These are phyloP conservation scores for Colletotrichum sp. DNA, from an alignment of 2,329 filamentous ascomycete genomes.

Conservation along the genomic window DNA sequence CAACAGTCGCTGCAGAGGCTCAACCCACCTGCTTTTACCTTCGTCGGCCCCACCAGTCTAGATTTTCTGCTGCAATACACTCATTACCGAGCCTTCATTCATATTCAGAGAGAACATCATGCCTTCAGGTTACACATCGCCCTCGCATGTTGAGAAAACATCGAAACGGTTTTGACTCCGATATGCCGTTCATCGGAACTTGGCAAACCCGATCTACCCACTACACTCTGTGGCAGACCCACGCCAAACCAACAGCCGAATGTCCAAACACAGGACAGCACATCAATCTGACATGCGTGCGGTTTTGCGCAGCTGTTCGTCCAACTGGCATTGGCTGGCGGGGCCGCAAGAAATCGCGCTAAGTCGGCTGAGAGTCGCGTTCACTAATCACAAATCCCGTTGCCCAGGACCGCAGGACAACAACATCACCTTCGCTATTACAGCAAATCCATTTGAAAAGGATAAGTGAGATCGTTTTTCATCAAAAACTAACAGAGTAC, in stretches of 20 bases:
- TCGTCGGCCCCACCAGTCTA: neutral
- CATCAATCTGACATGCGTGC: neutral
- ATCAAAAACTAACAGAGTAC: rapidly evolving
- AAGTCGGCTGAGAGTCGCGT: neutral
- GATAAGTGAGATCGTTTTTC: neutral
- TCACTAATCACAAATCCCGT: neutral
- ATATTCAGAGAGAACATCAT: rapidly evolving
- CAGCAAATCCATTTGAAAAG: neutral
- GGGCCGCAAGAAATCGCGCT: neutral
- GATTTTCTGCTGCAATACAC: neutral
- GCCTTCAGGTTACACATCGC: neutral
- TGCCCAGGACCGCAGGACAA: neutral
- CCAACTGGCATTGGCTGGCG: neutral
- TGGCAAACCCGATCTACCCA: neutral
- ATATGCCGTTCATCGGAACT: neutral
- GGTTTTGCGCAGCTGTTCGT: neutral
- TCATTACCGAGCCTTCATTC: neutral
- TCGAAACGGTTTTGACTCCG: neutral
- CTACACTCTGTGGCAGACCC: neutral
- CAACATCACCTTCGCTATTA: neutral
- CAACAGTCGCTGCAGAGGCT: neutral
- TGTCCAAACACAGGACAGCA: neutral
- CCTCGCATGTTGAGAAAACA: neutral
- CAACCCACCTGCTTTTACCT: neutral
- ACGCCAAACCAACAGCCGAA: neutral